These are phyloP conservation scores for Phaeosphaeriaceae sp. DNA, from an alignment of 2,329 filamentous ascomycete genomes.

Conservation along the genomic window DNA sequence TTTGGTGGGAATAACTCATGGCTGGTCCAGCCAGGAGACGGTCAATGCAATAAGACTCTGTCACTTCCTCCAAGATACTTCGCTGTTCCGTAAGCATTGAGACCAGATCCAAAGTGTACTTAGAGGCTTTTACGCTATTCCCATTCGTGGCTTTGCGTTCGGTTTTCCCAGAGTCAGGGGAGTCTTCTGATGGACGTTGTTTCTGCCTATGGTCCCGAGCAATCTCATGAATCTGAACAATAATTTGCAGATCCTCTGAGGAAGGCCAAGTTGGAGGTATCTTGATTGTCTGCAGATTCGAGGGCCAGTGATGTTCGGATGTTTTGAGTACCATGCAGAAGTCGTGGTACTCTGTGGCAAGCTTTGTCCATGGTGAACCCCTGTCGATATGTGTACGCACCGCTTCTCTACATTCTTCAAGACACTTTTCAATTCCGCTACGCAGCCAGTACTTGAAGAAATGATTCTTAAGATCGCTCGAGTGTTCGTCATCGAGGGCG, in stretches of 20 bases:
- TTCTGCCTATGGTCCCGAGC: slow-evolving; percentile 1
- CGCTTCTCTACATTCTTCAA: slow-evolving; percentile 29
- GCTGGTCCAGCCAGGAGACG: slow-evolving; percentile 21
- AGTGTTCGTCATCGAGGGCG: slow-evolving; percentile 18
- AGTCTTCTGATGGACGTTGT: too few relatives aligned
- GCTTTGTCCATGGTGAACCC: slow-evolving; percentile 22
- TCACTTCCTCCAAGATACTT: slow-evolving; percentile 7
- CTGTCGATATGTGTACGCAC: slow-evolving; percentile 25
- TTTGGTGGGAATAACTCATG: slow-evolving; percentile 12
- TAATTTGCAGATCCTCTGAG: slow-evolving; percentile 10
- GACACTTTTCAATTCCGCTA: slow-evolving; percentile 31
- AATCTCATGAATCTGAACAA: slow-evolving; percentile 25
- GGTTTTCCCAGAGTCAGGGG: background rate
- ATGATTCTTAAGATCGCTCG: slow-evolving; percentile 21
- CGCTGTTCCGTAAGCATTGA: slow-evolving; percentile 4
- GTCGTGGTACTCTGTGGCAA: slow-evolving; percentile 27
- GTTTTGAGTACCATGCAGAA: slow-evolving; percentile 27
- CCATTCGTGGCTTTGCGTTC: background rate
- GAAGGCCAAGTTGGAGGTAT: slow-evolving; percentile 8
- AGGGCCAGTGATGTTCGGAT: slow-evolving; percentile 19
- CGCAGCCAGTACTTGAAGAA: slow-evolving; percentile 27
- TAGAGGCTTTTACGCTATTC: background rate
- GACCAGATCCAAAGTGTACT: background rate
- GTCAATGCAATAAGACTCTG: slow-evolving; percentile 21
- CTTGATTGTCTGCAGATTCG: background rate